phyloP scores from a whole-genome alignment of 148 eudicot species.

The Camellia lanceoleosa region DNA sequence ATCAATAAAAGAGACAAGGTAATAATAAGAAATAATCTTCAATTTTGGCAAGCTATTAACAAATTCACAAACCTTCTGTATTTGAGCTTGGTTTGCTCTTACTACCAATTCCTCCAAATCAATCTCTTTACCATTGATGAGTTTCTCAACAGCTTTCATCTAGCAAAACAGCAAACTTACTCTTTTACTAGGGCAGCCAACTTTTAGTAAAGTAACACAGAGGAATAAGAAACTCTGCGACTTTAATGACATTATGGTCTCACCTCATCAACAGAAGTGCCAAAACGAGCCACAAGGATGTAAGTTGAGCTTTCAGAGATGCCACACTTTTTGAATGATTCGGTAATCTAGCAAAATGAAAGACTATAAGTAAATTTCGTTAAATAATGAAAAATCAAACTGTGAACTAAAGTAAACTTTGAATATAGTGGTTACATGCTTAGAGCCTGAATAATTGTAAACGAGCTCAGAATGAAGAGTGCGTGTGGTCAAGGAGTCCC shows the following conservation, averaged over 20 bases:
- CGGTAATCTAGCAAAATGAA: conserved; percentile 57
- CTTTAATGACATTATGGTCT: conserved; percentile 11
- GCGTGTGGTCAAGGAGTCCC: conserved; percentile 71
- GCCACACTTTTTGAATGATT: conserved; percentile 90
- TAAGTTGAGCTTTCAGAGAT: conserved; percentile 73
- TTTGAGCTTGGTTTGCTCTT: conserved; percentile 69
- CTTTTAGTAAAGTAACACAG: background rate
- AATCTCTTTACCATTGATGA: conserved; percentile 68
- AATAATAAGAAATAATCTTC: too few species aligned
- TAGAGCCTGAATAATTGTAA: conserved; percentile 89
- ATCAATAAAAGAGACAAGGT: background rate
- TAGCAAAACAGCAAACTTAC: conserved; percentile 12
- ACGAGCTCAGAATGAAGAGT: conserved; percentile 93
- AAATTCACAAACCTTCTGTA: conserved; percentile 60
- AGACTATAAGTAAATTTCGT: background rate
- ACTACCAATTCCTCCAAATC: conserved; percentile 63
- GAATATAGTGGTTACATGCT: conserved; percentile 53
- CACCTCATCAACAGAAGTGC: conserved; percentile 76
- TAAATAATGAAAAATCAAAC: background rate
- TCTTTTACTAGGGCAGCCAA: background rate
- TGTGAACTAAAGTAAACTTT: background rate
- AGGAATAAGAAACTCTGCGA: background rate
- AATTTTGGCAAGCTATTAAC: background rate
- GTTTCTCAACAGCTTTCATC: conserved; percentile 41
- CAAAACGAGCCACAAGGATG: conserved; percentile 78